Base-by-base conservation (phyloP, 208 protist genomes). In the Kentomonas sorsogonicus region DNA sequence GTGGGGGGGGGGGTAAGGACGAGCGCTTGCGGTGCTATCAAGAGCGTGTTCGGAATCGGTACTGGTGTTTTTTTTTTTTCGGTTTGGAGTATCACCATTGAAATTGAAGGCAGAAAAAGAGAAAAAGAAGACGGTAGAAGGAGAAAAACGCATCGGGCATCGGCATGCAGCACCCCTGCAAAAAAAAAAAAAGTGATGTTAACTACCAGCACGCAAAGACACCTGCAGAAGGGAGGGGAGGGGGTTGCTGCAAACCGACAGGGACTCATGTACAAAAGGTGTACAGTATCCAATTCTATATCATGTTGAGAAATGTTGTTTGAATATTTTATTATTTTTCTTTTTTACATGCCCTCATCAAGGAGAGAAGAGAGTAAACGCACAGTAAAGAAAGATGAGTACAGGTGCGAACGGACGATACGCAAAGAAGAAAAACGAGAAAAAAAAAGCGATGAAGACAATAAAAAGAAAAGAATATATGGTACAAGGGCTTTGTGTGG, bases 401-500 rank as follows among this genome's bases (percentile, higher is more conserved):
- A 29, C 6, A 43, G 40, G 5, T 56, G 10, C 9, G 11, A 15
- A 30, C 20, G 7, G 7, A 36, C 6, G 34, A 26, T 23, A 27
- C 18, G 39, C 29, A 51, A 29, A 31, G 23, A 13, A 53, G 41
- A 46, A 44, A 23, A 38, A 47, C 41, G 18, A 39, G 41, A 34
- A 58, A 51, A 36, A 60, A 55, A 39, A 68, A 67, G 38, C 26
- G 40, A 63, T 41, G 29, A 13, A 38, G 29, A 39, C 15, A 36
- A 22, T 10, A 55, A 55, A 58, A 50, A 43, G 41, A 47, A 57
- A 61, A 58, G 38, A 56, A 48, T 27, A 53, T 39, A 58, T 16
- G 18, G 50, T 25, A 1, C 9, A 34, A 44, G 16, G 30, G n/a
- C 33, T 29, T 20, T 18, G 16, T 13, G 25, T 9, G 7, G 15